These are phyloP conservation scores for Lecanicillium sp. DNA, from an alignment of 2,329 filamentous ascomycete species.

Conservation along the genomic window DNA sequence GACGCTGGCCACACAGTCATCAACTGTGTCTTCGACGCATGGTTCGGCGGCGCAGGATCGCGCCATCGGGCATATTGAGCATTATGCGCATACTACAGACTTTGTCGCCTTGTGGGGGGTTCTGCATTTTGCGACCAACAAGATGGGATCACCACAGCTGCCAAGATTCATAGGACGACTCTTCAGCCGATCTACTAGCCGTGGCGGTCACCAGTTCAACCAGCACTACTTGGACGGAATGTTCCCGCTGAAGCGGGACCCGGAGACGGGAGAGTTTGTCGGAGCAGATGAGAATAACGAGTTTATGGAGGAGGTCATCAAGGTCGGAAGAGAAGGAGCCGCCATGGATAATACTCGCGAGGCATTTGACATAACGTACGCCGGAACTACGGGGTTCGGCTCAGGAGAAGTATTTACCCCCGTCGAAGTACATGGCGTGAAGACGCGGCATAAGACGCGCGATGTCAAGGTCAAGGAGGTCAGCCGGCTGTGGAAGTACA, in stretches of 20 bases:
- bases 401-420: constrained; percentile 24
- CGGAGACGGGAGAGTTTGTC: constrained; percentile 30
- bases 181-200: constrained; percentile 44
- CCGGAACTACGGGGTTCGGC: constrained; percentile 30
- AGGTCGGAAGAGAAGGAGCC: constrained; percentile 34
- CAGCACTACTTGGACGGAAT: constrained; percentile 57
- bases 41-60: constrained; percentile 31
- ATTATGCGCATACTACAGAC: constrained; percentile 69
- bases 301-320: constrained; percentile 54
- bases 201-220: constrained; percentile 50
- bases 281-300: constrained; percentile 41
- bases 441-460: constrained; percentile 17
- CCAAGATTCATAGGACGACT: constrained; percentile 55
- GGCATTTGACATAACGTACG: constrained; percentile 39
- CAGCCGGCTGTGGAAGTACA: constrained; percentile 55
- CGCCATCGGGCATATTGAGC: constrained; percentile 66
- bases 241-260: constrained; percentile 44
- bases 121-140: constrained; percentile 53
- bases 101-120: constrained; percentile 71
- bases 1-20: constrained; percentile 15
- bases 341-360: constrained; percentile 37
- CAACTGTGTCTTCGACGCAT: constrained; percentile 24
- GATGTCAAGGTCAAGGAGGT: constrained; percentile 50
- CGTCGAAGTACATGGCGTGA: constrained; percentile 30
- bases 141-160: constrained; percentile 32